A percentile compares a stretch with the other conserved stretches of the same genome.
These are phyloP conservation scores for Coprinopsis sp. DNA, from an alignment of 768 basidiomycete species.

Conservation along the genomic window DNA sequence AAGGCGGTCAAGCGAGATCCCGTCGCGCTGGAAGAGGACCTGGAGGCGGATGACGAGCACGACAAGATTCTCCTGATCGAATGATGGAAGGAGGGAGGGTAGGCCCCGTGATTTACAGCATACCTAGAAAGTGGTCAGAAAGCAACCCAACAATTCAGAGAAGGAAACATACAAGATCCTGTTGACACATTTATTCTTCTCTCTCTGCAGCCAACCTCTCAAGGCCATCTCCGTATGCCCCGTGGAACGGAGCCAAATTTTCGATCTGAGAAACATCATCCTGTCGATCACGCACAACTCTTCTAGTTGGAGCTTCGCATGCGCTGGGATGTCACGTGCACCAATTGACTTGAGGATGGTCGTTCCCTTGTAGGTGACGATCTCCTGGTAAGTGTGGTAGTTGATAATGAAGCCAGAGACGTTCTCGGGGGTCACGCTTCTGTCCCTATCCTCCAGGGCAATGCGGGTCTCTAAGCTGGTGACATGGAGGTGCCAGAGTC, in stretches of 20 bases:
- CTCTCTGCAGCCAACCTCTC: conserved; percentile 85
- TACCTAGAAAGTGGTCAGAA: conserved; percentile 48
- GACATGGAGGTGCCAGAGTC: too few relatives aligned
- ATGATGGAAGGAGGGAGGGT: conserved; percentile 47
- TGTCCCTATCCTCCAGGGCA: too few relatives aligned
- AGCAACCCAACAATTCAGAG: conserved; percentile 3
- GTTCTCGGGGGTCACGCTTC: too few relatives aligned
- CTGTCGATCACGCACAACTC: conserved; percentile 19
- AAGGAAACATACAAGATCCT: conserved; percentile 66
- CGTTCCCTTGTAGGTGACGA: too few relatives aligned
- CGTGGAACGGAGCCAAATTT: conserved; percentile 82
- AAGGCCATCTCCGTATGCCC: conserved; percentile 85
- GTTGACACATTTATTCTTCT: conserved; percentile 89
- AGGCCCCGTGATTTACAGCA: conserved; percentile 56
- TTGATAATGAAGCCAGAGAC: too few relatives aligned
- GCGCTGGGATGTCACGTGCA: conserved; percentile 77
- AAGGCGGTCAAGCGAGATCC: conserved; percentile 74
- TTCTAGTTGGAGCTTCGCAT: conserved; percentile 61
- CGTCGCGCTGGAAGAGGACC: conserved; percentile 32
- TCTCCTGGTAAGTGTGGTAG: too few relatives aligned
- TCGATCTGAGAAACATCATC: conserved; percentile 56
- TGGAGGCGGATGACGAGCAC: conserved; percentile 19
- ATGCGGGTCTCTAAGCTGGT: too few relatives aligned
- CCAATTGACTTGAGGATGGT: too few relatives aligned
- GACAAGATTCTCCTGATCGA: conserved; percentile 67